Base-by-base conservation (phyloP, 768 basidiomycete species). In the Collybiopsis luxurians region DNA sequence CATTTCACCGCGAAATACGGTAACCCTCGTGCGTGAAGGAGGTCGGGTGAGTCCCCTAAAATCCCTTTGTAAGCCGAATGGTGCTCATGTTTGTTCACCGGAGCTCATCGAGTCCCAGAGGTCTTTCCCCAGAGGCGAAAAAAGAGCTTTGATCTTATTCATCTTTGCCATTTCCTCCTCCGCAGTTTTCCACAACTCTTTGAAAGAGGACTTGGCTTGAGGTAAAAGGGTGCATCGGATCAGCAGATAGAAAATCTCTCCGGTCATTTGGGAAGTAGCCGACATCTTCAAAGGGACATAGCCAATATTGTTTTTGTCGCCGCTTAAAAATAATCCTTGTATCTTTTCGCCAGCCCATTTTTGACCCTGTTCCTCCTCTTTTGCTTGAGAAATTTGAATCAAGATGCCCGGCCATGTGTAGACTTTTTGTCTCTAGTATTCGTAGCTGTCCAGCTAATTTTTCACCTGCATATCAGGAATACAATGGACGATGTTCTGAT, bases 401-500 rank as follows among this genome's bases (percentile, higher is more conserved):
- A 34, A 45, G 23, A 54, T 54, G 53, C 3, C 28, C 9, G 53
- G 53, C 27, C 53, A 54, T 54, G 53, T 54, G 53, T 54, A 44
- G 21, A 38, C 15, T 15, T 17, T 34, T 40, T 26, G 24, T 27
- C 24, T 21, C 30, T 40, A 28, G 6, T 12, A 9, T 44, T 36
- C 36, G 15, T 4, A 10, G 19, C 26, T 27, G 17, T 3, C n/a
- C 43, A n/a, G 5, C 31, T 15, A 27, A 59, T 45, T 23, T 15
- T 43, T 38, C 6, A 10, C 44, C 24, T 15, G 19, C 23, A 24
- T 36, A 21, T 45, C 48, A 61, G 60, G 6, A 61, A 56, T 27
- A 61, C 52, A 42, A 61, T 61, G 60, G 58, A 61, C 55, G 60
- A 61, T 45, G 57, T 61, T 21, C 58, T 61, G 28, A 61, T 61